phyloP scores from a whole-genome alignment of 2,329 filamentous ascomycete genomes.

The Thelonectria rubi region DNA sequence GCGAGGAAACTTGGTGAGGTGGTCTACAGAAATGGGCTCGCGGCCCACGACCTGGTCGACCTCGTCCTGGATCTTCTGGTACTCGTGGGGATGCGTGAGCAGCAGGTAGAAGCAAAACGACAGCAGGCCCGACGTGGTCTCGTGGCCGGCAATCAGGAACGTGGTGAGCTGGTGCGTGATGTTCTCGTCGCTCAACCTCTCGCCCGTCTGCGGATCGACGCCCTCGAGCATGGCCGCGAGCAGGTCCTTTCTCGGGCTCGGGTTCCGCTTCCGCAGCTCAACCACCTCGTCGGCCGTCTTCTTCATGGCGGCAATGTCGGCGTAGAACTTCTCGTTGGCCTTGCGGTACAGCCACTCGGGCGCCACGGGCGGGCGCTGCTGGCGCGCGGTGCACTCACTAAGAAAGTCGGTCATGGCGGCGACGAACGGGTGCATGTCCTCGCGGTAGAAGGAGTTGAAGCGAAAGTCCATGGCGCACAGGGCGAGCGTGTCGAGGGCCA shows the following conservation, averaged over 20 bases:
- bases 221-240: constrained; percentile 75
- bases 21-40: constrained; percentile 65
- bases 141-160: constrained; percentile 75
- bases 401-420: constrained; percentile 73
- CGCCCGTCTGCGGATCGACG: constrained; percentile 72
- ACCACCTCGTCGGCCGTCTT: constrained; percentile 68
- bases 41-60: constrained; percentile 72
- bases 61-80: constrained; percentile 71
- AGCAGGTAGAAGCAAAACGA: constrained; percentile 73
- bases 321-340: constrained; percentile 59
- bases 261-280: constrained; percentile 63
- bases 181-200: constrained; percentile 68
- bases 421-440: constrained; percentile 76
- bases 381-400: constrained; percentile 61
- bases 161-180: constrained; percentile 78
- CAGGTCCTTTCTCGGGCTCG: constrained; percentile 69
- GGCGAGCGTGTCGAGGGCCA: constrained; percentile 77
- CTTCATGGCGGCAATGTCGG: constrained; percentile 64
- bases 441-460: constrained; percentile 79
- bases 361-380: constrained; percentile 57
- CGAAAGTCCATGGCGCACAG: constrained; percentile 76
- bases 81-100: constrained; percentile 67
- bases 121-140: constrained; percentile 74
- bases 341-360: constrained; percentile 58
- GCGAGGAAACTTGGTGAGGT: constrained; percentile 72